Base-by-base conservation (phyloP, 345 rosid genomes). In the Anacardium occidentale region DNA sequence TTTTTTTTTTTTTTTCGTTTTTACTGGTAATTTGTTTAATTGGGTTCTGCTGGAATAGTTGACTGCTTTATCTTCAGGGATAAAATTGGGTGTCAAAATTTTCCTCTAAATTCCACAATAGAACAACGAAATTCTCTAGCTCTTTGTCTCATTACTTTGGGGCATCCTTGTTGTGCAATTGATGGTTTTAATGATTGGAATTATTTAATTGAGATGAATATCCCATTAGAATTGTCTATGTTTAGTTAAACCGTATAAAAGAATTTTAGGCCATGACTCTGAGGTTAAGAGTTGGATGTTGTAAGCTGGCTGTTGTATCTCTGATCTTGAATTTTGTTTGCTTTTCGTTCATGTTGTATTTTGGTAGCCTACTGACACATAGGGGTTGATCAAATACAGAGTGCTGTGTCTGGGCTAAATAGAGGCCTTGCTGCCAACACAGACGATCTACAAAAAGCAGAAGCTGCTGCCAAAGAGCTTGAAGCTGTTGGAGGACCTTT, bases 341-440 rank as follows among this genome's bases (percentile, higher is more conserved):
- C 7, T 21, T 34, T 12, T 34, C 26, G 40, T 24, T 44, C 25
- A 17, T 61, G 2, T 14, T 65, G 29, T 29, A 13, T 64, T 25
- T 2, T 48, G 52, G 72, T n/a, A 32, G 2, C 18, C 48, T 48
- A 20, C 60, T 44, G 17, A 54, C 1, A 18, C 10, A n/a, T 47
- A 10, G 8, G 73, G 68, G 25, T 45, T 60, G 45, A 71, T 69
- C 59, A 42, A 59, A 73, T 78, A 85, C 81, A 93, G 98, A 81
- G 88, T 81, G 77, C 76, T 64, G 96, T 93, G 52, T 88, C 96
- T 56, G 96, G 98, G 64, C 79, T 93, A 24, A 91, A 93, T 78
- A 91, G 91, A 85, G 98, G 96, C 62, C 96, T 93, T 40, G 92
- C 87, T 75, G 96, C 96, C 8, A 85, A 72, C 45, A 77, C 75